These are phyloP conservation scores for Alternaria sp. DNA, from an alignment of 2,329 filamentous ascomycete genomes.

Conservation along the genomic window DNA sequence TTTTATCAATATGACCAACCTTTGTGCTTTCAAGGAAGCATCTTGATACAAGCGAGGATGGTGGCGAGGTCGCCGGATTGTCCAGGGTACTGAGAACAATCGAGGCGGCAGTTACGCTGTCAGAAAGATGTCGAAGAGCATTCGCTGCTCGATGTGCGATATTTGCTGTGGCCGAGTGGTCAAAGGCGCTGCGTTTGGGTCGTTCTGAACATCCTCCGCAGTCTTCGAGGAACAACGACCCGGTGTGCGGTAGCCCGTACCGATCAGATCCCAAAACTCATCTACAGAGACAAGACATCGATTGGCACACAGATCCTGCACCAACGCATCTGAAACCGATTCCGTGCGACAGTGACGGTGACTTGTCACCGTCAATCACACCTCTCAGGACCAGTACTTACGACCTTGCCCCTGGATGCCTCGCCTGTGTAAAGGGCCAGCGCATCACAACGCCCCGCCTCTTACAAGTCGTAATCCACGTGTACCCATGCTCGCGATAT, in stretches of 20 bases:
- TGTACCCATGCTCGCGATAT: not conserved
- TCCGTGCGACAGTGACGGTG: not conserved
- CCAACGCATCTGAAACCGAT: not conserved
- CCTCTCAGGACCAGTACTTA: not conserved
- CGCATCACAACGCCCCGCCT: not conserved
- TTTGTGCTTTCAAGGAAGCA: not conserved
- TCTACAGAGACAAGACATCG: not conserved
- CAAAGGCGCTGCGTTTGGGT: conserved; percentile 43
- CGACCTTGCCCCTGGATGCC: not conserved
- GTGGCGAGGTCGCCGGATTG: not conserved
- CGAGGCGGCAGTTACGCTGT: not conserved
- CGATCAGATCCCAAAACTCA: not conserved
- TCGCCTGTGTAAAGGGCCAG: not conserved
- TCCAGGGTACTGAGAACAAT: not conserved
- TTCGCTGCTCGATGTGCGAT: not conserved
- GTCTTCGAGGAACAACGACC: conserved; percentile 9
- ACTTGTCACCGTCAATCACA: not conserved
- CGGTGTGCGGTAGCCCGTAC: not conserved
- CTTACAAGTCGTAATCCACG: not conserved
- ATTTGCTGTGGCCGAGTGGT: conserved; percentile 15
- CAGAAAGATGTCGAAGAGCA: not conserved
- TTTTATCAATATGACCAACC: not conserved
- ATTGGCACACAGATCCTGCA: not conserved
- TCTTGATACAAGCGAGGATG: not conserved
- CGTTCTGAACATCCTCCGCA: conserved; percentile 25